Evolutionary conservation across 2,329 filamentous ascomycete species (phyloP), one percentile per base, ranked within the genome.

Genomic region (Incumbomyces lentus): DNA sequence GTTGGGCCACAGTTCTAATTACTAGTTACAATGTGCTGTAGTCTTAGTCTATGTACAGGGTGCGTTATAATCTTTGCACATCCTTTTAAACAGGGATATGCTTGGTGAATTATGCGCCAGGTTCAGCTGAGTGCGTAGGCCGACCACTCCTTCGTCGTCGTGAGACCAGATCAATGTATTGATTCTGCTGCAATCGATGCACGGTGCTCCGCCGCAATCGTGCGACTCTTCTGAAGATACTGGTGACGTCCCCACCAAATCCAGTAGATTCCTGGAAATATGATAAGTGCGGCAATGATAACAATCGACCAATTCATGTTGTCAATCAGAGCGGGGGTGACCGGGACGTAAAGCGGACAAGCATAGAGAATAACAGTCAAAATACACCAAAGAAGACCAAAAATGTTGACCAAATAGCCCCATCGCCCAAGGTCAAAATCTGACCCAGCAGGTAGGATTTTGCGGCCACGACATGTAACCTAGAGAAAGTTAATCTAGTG

Each of bases 271-370:
- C 51, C 51, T 5, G 51, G 51, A 19, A 52, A 52, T 33, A 52
- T 34, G 29, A 52, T 40, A 12, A 49, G 50, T 18, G 51, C 48
- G 7, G 48, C 51, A 16, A 51, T 46, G 29, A 52, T 52, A 43
- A 52, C 31, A 47, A 48, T 50, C 17, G 39, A 45, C 51, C 51
- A 52, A 34, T 52, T 52, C 51, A 52, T 52, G 32, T 51, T 50
- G 48, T 52, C 51, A 33, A 52, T 52, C 7, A 46, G 50, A 26
- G 51, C 38, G 17, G 49, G 44, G 22, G 51, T 52, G 12, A 52
- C 51, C n/a, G 51, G 51, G 46, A 50, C 48, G 41, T 52, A 52
- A 14, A 52, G 46, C 14, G 51, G 51, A 31, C 37, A 49, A 26
- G 49, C 46, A 37, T 52, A 52, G 48, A 52, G 50, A 34, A 32